Percentiles rank a stretch among this genome's conserved stretches.
These are phyloP conservation scores for Lachnellula suecica DNA, from an alignment of 2,329 filamentous ascomycete genomes.

Conservation along the genomic window DNA sequence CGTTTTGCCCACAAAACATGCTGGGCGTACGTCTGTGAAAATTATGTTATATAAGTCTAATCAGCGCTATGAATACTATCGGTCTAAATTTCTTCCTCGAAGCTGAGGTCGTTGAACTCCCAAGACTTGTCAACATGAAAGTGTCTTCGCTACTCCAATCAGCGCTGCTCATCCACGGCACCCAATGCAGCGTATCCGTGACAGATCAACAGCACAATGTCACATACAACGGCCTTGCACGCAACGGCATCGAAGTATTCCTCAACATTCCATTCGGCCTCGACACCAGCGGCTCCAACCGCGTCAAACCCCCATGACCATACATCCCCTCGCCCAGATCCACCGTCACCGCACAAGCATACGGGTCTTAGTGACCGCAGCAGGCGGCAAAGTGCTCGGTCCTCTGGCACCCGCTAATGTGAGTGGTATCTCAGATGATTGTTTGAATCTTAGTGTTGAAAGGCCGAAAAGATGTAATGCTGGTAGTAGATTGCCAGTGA, in stretches of 20 bases:
- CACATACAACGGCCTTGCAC: no score
- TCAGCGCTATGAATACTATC: neutral
- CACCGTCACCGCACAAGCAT: neutral
- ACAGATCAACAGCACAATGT: neutral
- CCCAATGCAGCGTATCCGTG: neutral
- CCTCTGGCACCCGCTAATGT: neutral
- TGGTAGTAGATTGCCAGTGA: constrained; percentile 54
- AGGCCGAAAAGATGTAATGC: neutral
- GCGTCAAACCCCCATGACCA: neutral
- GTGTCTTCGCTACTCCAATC: neutral
- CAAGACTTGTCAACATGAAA: neutral
- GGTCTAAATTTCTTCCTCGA: neutral
- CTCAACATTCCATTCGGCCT: neutral
- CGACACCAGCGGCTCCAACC: neutral
- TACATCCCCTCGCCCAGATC: neutral
- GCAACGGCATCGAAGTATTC: no score
- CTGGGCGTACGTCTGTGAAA: neutral
- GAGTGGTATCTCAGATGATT: constrained; percentile 48
- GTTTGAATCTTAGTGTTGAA: constrained; percentile 50
- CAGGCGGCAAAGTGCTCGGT: neutral
- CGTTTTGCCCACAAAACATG: neutral
- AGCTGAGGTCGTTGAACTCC: neutral
- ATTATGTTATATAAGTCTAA: neutral
- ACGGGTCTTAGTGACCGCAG: neutral
- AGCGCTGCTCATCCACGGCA: neutral